These are phyloP conservation scores for Erodium maritimum DNA, from an alignment of 345 rosid genomes.

Conservation along the genomic window DNA sequence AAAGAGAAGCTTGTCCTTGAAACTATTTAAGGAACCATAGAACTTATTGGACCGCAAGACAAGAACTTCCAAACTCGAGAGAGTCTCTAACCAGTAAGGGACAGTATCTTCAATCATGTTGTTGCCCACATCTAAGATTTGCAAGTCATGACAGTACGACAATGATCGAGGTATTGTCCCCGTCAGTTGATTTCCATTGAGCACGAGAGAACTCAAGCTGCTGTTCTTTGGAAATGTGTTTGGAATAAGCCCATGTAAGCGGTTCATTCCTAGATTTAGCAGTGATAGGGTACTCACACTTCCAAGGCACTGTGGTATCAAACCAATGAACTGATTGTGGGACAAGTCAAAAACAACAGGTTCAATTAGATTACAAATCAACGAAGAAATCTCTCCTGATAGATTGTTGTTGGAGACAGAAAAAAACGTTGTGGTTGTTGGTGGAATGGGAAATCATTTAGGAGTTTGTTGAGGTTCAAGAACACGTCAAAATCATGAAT, in stretches of 20 bases:
- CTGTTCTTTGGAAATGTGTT: slow-evolving; percentile 1
- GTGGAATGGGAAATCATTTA: slow-evolving; percentile 13
- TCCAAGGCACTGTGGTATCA: slow-evolving; percentile 13
- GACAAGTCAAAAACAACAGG: slow-evolving; percentile 11
- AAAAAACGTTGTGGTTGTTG: background rate
- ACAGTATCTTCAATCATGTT: slow-evolving; percentile 18
- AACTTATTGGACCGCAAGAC: slow-evolving; percentile 13
- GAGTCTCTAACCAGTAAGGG: slow-evolving; percentile 19
- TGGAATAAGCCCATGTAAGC: slow-evolving; percentile 9
- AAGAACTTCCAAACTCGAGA: slow-evolving; percentile 14
- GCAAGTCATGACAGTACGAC: slow-evolving; percentile 7
- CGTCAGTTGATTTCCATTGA: slow-evolving; percentile 13
- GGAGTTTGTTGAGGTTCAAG: background rate
- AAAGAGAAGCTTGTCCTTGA: background rate
- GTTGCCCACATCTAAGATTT: slow-evolving; percentile 21
- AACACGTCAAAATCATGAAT: no score
- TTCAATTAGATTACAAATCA: slow-evolving; percentile 6
- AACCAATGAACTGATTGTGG: slow-evolving; percentile 15
- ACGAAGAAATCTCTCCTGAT: slow-evolving; percentile 11
- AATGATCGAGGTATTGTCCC: slow-evolving; percentile 18
- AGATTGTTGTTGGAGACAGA: slow-evolving; percentile 3
- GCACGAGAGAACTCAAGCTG: slow-evolving; percentile 4
- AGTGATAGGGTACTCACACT: slow-evolving; percentile 1
- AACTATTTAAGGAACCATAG: slow-evolving; percentile 9
- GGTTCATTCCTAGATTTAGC: slow-evolving; percentile 11